These are phyloP conservation scores for Trichoderma orchidacearum DNA, from an alignment of 495 filamentous ascomycete genomes.

Conservation along the genomic window DNA sequence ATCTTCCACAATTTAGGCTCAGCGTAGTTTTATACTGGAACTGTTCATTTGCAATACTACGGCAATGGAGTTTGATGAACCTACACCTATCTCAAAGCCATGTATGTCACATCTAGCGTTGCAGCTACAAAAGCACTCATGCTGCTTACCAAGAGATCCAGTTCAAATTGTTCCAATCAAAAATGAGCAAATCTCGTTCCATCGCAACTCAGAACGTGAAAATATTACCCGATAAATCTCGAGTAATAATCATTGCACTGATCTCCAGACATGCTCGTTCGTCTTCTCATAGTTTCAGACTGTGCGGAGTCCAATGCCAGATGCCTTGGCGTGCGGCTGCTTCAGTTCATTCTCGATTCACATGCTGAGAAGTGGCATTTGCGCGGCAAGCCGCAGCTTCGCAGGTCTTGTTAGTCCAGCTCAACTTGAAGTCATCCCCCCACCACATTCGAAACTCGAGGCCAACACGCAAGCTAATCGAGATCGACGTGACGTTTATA, in stretches of 20 bases:
- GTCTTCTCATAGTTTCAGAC: background rate
- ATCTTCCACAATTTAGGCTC: too few relatives aligned
- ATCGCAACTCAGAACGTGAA: background rate
- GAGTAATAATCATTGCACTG: background rate
- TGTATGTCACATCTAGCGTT: background rate
- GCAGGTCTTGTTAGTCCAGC: constrained; percentile 28
- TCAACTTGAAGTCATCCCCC: constrained; percentile 27
- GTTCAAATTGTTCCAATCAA: background rate
- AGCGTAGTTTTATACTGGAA: background rate
- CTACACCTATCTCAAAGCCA: background rate
- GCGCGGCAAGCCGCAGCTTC: constrained; percentile 11
- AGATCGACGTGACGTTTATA: constrained; percentile 23
- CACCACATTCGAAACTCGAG: constrained; percentile 20
- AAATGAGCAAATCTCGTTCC: background rate
- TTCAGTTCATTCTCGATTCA: background rate
- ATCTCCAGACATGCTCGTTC: background rate
- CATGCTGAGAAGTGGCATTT: constrained; percentile 15
- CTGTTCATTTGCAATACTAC: background rate
- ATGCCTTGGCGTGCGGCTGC: background rate
- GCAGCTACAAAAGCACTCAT: background rate
- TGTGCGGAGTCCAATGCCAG: background rate
- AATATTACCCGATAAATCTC: background rate
- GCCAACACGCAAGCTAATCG: constrained; percentile 16
- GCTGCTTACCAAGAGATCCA: background rate
- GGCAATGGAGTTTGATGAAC: background rate